Base-by-base conservation (phyloP, 1,284 basidiomycete genomes). In the Apiotrichum mycotoxinovorans region DNA sequence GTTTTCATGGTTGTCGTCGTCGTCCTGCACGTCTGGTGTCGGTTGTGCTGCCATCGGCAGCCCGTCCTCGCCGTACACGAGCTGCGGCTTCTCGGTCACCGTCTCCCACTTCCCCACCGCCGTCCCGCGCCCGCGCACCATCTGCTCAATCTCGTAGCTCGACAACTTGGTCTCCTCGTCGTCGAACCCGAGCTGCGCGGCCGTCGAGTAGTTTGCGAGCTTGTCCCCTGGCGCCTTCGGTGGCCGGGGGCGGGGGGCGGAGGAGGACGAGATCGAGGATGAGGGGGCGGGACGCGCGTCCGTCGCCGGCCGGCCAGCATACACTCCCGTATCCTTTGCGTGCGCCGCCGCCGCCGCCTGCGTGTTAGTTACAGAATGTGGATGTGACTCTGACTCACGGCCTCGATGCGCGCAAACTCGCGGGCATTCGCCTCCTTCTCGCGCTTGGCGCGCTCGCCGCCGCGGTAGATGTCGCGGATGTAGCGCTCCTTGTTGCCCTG, bases 401-500 rank as follows among this genome's bases (percentile, higher is more conserved):
- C 84, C 66, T 97, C 90, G 58, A 98, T 87, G 55, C 85, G 80
- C 15, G 81, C 86, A 83, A 98, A 90, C 71, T 96, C 90, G 61
- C 85, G 80, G 66, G 85, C 87, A 78, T 94, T 91, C 68, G 91
- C 87, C 54, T 88, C 89, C 47, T 82, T 81, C 65, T 96, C 93
- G 74, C 87, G 85, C 79, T 90, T 89, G 54, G 85, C 84, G 78
- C 87, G 86, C 78, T 93, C 90, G 5, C 92, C 88, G n/a, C 85
- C 80, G 79, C 95, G 95, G 83, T 98, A 98, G 30, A 98, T 83
- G 42, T 88, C 85, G 42, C 91, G 83, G 52, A 98, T 89, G 75
- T 88, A 95, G 11, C 93, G 83, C 71, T 97, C 93, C 61, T 90
- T 86, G 74, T 91, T 96, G 48, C 92, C 92, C 73, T 96, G 90